A percentile compares a stretch with the other conserved stretches of the same genome.
Evolutionary conservation across 139 green algal genomes (phyloP).

Genomic region (Tetratostichococcus sp.): DNA sequence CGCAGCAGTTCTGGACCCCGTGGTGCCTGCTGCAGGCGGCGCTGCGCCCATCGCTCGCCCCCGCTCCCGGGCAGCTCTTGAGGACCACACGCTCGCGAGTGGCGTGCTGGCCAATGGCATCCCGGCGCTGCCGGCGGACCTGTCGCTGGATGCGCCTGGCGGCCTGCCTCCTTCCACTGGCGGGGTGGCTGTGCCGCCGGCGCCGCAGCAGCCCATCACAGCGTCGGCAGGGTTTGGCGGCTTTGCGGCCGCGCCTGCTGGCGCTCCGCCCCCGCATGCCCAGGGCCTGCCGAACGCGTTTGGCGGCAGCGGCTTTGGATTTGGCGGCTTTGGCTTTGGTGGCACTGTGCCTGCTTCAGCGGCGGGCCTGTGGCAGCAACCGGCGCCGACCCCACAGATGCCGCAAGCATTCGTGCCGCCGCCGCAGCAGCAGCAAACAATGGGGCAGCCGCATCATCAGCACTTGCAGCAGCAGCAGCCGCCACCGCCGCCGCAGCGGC

Average conservation of each 20-base stretch:
- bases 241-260: not conserved
- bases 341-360: not conserved
- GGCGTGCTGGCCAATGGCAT: slow-evolving; percentile 25
- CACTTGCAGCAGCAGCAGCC: not conserved
- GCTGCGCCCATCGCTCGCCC: not conserved
- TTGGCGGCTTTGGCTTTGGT: not conserved
- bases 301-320: not conserved
- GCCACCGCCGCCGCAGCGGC: not conserved
- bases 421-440: not conserved
- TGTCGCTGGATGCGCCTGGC: slow-evolving; percentile 12
- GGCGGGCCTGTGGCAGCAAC: not conserved
- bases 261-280: not conserved
- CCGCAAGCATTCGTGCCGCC: not conserved
- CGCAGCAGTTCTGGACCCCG: not conserved
- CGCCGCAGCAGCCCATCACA: not conserved
- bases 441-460: not conserved
- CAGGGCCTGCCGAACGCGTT: not conserved
- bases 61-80: not conserved
- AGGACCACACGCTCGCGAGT: not conserved
- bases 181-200: too few species aligned
- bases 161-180: not conserved
- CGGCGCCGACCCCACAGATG: too few species aligned
- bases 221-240: not conserved
- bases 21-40: not conserved
- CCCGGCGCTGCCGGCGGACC: slow-evolving; percentile 20